Base-by-base conservation (phyloP, 208 protist species). In the Acanthamoeba rhysodes region DNA sequence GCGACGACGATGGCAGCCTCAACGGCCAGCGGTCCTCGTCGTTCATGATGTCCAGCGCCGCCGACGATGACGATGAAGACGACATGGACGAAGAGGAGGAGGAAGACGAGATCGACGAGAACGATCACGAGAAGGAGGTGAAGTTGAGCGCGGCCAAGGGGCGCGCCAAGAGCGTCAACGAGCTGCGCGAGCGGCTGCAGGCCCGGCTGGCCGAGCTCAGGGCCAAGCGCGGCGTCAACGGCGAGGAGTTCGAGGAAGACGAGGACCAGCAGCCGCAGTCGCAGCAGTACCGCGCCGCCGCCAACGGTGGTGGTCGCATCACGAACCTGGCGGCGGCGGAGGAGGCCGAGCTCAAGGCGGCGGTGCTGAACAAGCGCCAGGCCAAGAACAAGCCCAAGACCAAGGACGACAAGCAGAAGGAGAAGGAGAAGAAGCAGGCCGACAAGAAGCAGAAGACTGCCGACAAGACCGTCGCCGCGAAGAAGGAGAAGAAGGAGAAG, bases 141-240 rank as follows among this genome's bases (percentile, higher is more conserved):
- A 87, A 87, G 50, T 48, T 87, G 18, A 87, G 78, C 78, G 78
- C 78, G 78, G 78, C 45, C 78, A 87, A 87, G 50, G 78, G 78
- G 16, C 78, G 78, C 24, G 78, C 78, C 78, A 87, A 87, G 78
- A 87, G 45, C 14, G 45, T 59, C 16, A 59, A 53, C n/a, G 78
- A 87, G 50, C 78, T 87, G 78, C 37, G 78, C 22, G 78, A 87
- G 78, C 78, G 78, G 14, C 22, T 87, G 45, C 78, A 59, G 50
- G 78, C 78, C 29, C 78, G 78, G 24, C 78, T 87, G 16, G 7
- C 24, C 45, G 78, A 87, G 78, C 48, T 87, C 24, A n/a, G 45
- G 27, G 78, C 48, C 37, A 87, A 87, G 78, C 78, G 78, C 12
- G 45, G 78, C 78, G 45, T 24, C 37, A 59, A 34, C 78, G 48